Percentiles rank a stretch among this genome's conserved stretches.
Evolutionary conservation across 2,329 filamentous ascomycete species (phyloP).

Genomic region (Cyphellophora attinorum): DNA sequence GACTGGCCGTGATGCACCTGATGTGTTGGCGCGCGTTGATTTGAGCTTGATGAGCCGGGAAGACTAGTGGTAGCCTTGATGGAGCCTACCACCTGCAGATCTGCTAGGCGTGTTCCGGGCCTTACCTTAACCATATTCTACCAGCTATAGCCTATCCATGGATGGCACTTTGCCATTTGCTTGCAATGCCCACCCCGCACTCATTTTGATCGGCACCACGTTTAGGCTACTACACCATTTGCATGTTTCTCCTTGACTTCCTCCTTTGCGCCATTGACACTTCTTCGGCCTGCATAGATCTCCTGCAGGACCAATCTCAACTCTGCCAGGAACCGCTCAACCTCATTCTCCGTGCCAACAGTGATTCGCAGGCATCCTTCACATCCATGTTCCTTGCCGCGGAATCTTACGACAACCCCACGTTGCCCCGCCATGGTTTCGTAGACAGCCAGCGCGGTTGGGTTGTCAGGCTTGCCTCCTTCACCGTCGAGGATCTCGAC

Average conservation of each 20-base stretch:
- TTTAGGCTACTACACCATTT: slow-evolving; percentile 39
- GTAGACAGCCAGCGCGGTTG: slow-evolving; percentile 69
- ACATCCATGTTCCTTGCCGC: slow-evolving; percentile 87
- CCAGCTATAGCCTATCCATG: no score
- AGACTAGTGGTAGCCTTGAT: no score
- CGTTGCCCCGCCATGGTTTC: slow-evolving; percentile 72
- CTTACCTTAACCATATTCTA: neutral
- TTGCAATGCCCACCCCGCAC: no score
- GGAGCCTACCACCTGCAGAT: no score
- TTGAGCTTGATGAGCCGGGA: neutral
- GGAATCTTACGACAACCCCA: slow-evolving; percentile 86
- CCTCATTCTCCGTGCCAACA: slow-evolving; percentile 80
- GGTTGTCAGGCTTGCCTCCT: slow-evolving; percentile 66
- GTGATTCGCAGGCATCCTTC: slow-evolving; percentile 83
- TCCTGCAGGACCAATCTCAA: slow-evolving; percentile 45
- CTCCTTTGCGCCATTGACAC: slow-evolving; percentile 31
- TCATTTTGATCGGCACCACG: neutral
- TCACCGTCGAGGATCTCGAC: slow-evolving; percentile 72
- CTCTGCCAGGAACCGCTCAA: slow-evolving; percentile 65
- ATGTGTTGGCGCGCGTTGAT: slow-evolving; percentile 12
- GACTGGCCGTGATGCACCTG: no score
- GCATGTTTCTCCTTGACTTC: slow-evolving; percentile 31
- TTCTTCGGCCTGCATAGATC: slow-evolving; percentile 32
- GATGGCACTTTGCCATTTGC: no score
- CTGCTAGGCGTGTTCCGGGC: neutral